Conservation (phyloP, 1,284 basidiomycete genomes). For the Irpex sp. region DNA sequence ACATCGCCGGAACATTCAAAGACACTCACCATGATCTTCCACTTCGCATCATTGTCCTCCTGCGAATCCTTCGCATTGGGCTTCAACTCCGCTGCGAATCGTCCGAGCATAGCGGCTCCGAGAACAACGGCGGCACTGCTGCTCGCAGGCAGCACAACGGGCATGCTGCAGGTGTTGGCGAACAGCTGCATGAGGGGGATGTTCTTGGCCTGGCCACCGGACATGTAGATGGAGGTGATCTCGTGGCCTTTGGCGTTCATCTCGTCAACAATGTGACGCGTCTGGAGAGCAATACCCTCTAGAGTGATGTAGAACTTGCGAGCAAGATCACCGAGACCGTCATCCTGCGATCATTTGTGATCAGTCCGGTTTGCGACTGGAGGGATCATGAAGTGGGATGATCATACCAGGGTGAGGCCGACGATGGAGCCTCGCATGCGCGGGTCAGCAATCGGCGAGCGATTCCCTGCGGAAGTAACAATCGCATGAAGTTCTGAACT, state of each 20-base stretch:
- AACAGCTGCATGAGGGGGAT: slow-evolving; percentile 79
- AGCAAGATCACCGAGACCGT: slow-evolving; percentile 76
- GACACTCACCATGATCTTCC: slow-evolving; percentile 85
- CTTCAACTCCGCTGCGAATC: slow-evolving; percentile 71
- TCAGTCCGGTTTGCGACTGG: not conserved
- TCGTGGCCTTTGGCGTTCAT: slow-evolving; percentile 87
- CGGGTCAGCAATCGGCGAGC: slow-evolving; percentile 92
- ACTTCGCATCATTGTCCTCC: slow-evolving; percentile 66
- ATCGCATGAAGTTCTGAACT: not conserved
- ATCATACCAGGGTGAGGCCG: slow-evolving; percentile 72
- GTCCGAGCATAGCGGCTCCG: slow-evolving; percentile 90
- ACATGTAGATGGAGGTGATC: slow-evolving; percentile 88
- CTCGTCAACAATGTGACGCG: slow-evolving; percentile 88
- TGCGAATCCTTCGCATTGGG: slow-evolving; percentile 35
- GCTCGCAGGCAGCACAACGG: slow-evolving; percentile 78
- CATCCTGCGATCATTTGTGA: slow-evolving; percentile 44
- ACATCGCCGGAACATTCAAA: not conserved
- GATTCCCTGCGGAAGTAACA: slow-evolving; percentile 59
- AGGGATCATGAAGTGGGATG: not conserved
- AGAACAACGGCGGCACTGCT: slow-evolving; percentile 83
- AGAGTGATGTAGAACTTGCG: slow-evolving; percentile 89
- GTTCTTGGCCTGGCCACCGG: slow-evolving; percentile 90
- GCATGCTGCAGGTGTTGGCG: slow-evolving; percentile 80
- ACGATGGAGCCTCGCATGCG: slow-evolving; percentile 90
- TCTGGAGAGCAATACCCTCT: slow-evolving; percentile 94